These are phyloP conservation scores for Lotus japonicus DNA, from an alignment of 306 rosid species.

Conservation along the genomic window DNA sequence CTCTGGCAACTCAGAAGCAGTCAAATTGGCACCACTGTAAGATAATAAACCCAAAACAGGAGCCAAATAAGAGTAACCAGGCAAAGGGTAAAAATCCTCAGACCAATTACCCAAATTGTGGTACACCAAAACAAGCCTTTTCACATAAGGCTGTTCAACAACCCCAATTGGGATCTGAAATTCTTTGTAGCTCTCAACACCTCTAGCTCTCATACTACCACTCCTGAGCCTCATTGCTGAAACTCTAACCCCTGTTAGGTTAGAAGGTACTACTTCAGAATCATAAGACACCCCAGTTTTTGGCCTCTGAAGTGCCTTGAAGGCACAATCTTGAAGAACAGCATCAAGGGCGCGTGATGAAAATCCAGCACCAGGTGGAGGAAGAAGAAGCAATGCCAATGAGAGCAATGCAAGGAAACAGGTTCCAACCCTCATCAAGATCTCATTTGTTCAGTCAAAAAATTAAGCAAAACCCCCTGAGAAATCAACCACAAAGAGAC, in stretches of 20 bases:
- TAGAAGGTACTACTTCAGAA: conserved; percentile 25
- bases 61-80: conserved; percentile 49
- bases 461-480: conserved; percentile 6
- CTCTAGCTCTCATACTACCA: conserved; percentile 58
- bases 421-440: conserved; percentile 43
- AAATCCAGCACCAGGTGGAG: neutral
- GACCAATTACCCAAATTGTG: conserved; percentile 62
- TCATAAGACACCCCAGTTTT: conserved; percentile 47
- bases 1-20: conserved; percentile 46
- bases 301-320: conserved; percentile 39
- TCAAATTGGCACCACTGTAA: conserved; percentile 40
- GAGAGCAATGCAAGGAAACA: conserved; percentile 15
- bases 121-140: conserved; percentile 54
- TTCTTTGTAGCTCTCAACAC: conserved; percentile 45
- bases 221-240: conserved; percentile 57
- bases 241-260: conserved; percentile 34
- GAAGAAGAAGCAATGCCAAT: conserved; percentile 26
- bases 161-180: conserved; percentile 67
- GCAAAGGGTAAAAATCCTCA: conserved; percentile 50
- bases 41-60: conserved; percentile 57
- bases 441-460: conserved; percentile 27
- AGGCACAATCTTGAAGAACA: conserved; percentile 50
- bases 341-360: conserved; percentile 56
- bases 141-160: conserved; percentile 55
- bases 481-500: neutral